These are phyloP conservation scores for Penicillium tannophilum DNA, from an alignment of 495 filamentous ascomycete genomes.

Conservation along the genomic window DNA sequence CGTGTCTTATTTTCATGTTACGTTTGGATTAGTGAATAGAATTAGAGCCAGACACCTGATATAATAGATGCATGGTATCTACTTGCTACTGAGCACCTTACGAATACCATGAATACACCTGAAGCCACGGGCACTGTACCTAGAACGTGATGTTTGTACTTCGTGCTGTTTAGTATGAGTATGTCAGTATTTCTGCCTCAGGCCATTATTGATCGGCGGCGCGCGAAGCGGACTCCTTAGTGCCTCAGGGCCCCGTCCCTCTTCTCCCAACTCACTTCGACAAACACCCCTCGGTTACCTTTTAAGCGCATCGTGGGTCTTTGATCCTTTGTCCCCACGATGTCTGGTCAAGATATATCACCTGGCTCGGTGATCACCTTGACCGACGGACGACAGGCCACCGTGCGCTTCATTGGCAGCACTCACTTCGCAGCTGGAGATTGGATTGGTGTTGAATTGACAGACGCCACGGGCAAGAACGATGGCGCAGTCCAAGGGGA, in stretches of 20 bases:
- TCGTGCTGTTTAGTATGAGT: background rate
- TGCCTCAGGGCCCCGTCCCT: slow-evolving; percentile 11
- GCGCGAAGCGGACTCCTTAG: background rate
- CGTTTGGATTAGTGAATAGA: no score
- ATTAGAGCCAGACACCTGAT: no score
- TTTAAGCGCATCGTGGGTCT: slow-evolving; percentile 20
- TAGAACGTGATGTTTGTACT: background rate
- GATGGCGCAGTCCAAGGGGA: slow-evolving; percentile 89
- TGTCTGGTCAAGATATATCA: slow-evolving; percentile 39
- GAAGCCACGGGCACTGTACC: no score
- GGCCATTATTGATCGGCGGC: background rate
- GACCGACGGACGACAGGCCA: slow-evolving; percentile 72
- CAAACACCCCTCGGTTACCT: slow-evolving; percentile 14
- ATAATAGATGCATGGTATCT: no score
- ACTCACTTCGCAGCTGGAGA: slow-evolving; percentile 79
- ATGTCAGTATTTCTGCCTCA: background rate
- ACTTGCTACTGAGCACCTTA: no score
- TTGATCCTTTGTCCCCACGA: slow-evolving; percentile 22
- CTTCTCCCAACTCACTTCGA: slow-evolving; percentile 21
- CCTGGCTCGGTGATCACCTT: slow-evolving; percentile 67
- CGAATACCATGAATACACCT: no score
- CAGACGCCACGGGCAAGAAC: slow-evolving; percentile 85
- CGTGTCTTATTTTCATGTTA: no score
- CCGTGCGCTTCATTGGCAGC: slow-evolving; percentile 77
- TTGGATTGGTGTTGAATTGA: slow-evolving; percentile 91